These are phyloP conservation scores for Scytalidium lignicola DNA, from an alignment of 2,329 filamentous ascomycete genomes.

Conservation along the genomic window DNA sequence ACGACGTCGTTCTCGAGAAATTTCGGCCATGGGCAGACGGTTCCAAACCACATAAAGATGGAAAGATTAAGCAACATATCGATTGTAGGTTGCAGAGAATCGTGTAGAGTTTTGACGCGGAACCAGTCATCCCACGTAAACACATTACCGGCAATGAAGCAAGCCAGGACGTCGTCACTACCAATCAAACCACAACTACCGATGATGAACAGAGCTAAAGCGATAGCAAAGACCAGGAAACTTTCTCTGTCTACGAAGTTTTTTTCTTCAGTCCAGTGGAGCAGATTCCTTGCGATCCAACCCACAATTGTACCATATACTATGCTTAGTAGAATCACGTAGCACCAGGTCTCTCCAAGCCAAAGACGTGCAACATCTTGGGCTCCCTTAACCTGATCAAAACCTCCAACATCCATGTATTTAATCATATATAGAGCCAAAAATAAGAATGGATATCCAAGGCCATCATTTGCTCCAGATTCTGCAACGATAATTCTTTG, in stretches of 20 bases:
- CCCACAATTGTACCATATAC: constrained; percentile 73
- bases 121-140: constrained; percentile 97
- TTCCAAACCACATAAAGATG: constrained; percentile 89
- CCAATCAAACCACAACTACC: constrained; percentile 90
- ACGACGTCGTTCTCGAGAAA: constrained; percentile 67
- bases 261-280: constrained; percentile 78
- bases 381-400: constrained; percentile 44
- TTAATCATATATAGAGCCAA: constrained; percentile 79
- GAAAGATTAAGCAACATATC: constrained; percentile 90
- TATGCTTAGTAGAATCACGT: constrained; percentile 74
- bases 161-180: constrained; percentile 84
- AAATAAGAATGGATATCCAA: constrained; percentile 87
- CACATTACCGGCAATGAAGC: constrained; percentile 85
- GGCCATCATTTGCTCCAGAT: constrained; percentile 81
- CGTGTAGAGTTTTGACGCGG: constrained; percentile 79
- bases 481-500: constrained; percentile 74
- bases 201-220: constrained; percentile 78
- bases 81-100: constrained; percentile 88
- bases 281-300: constrained; percentile 73
- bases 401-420: constrained; percentile 49
- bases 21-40: constrained; percentile 72
- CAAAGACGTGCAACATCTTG: constrained; percentile 63
- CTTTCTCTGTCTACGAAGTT: constrained; percentile 51
- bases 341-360: constrained; percentile 83
- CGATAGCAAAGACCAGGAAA: constrained; percentile 58